Evolutionary conservation across 805 yeast species (phyloP), one percentile per base, ranked within the genome.

Genomic region (Diddensiella caesifluorescens): DNA sequence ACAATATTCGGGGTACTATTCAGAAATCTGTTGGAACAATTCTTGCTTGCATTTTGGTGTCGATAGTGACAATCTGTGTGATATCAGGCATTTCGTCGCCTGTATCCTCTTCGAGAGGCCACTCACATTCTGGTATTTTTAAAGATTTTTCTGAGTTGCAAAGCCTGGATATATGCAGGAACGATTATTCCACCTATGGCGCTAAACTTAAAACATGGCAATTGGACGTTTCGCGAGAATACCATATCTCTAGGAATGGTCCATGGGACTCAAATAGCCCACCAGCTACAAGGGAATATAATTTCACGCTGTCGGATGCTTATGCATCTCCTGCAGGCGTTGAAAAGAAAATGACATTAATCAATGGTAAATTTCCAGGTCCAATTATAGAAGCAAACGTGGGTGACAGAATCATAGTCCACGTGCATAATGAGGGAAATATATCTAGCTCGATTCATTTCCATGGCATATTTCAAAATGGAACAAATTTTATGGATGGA

Each of bases 401-500:
- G 27, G 69, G 67, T 9, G 67, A 63, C 34, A 45, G 45, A 10
- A 16, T 63, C 6, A 45, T 61, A 2, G 64, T 73, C 1, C 45
- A 47, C 4, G 26, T 62, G 12, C 45, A 62, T 1, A 65, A 74
- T 2, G 56, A 55, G 1, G 62, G 74, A 16, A 50, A 55, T 21
- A 73, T 74, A 45, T 49, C 63, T 1, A 67, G 72, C 1, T 52
- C 74, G 1, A 41, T 75, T 4, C 80, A 75, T 48, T 74, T 73
- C 59, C 80, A 76, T 47, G 80, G 80, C 0, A 51, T 75, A 29
- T 57, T 62, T 5, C 76, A 72, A 45, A 57, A 60, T 4, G 70
- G 69, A 1, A 67, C 76, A 7, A 67, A 68, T 9, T 67, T 62
- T 56, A 62, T 71, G 48, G 81, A 75, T 42, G 81, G 81, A 15